Evolutionary conservation across 2,329 filamentous ascomycete species (phyloP).

Genomic region (Phyllosticta capitalensis): DNA sequence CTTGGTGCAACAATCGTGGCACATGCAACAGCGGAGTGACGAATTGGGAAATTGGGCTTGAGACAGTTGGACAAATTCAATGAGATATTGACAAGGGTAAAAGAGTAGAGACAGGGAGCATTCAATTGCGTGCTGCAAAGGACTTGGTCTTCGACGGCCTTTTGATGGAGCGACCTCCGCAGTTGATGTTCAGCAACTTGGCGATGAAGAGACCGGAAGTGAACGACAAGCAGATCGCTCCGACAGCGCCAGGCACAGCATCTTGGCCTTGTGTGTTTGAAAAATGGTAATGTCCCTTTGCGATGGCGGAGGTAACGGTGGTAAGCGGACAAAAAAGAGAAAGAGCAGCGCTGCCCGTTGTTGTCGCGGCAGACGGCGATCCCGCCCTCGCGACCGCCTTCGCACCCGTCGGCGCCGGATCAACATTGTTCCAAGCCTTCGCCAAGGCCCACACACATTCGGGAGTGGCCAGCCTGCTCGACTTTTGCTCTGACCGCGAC

Average conservation of each 20-base stretch:
- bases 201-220: neutral
- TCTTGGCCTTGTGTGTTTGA: neutral
- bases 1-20: too few species aligned
- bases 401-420: neutral
- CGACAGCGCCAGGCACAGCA: neutral
- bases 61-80: too few species aligned
- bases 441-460: conserved; percentile 9
- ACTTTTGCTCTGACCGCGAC: neutral
- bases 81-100: too few species aligned
- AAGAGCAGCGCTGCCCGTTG: too few species aligned
- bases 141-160: too few species aligned
- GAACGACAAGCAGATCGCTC: neutral
- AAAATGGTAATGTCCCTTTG: neutral
- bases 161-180: too few species aligned
- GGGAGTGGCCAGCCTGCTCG: neutral
- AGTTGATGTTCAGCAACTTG: too few species aligned
- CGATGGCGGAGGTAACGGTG: neutral
- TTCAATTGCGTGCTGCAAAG: too few species aligned
- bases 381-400: neutral
- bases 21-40: too few species aligned
- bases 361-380: neutral
- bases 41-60: too few species aligned
- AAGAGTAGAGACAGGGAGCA: too few species aligned
- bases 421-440: neutral
- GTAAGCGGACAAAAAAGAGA: neutral